phyloP scores from a whole-genome alignment of 352 stramenopile genomes.

The Pythium apleroticum region DNA sequence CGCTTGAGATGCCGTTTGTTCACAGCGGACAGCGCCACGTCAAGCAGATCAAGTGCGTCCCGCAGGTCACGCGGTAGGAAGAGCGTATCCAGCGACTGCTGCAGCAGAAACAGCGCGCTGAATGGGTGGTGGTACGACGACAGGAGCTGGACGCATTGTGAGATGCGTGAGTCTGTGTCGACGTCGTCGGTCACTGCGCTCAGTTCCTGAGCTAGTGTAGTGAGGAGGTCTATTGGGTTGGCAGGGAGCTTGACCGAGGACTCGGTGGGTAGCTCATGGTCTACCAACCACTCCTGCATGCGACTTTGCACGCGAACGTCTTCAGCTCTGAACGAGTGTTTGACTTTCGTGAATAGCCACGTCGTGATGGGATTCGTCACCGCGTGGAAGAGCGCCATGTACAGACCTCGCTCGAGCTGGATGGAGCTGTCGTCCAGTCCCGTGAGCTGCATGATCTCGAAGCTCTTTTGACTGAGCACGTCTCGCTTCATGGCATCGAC shows the following conservation, averaged over 20 bases:
- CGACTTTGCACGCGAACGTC: conserved; percentile 9
- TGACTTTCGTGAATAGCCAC: conserved; percentile 28
- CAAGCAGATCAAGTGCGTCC: conserved; percentile 23
- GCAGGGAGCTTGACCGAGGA: not conserved
- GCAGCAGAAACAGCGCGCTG: conserved; percentile 22
- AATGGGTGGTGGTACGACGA: conserved; percentile 12
- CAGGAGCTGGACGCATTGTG: not conserved
- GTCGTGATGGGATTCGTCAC: conserved; percentile 22
- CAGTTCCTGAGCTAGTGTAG: conserved; percentile 8
- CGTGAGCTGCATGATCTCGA: conserved; percentile 30
- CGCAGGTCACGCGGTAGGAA: conserved; percentile 21
- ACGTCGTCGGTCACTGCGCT: not conserved
- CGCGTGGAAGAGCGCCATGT: conserved; percentile 13
- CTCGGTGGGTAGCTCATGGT: not conserved
- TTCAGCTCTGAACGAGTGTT: conserved; percentile 21
- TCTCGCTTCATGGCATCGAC: conserved; percentile 19
- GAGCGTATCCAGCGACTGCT: conserved; percentile 26
- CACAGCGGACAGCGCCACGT: conserved; percentile 9
- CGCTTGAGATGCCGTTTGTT: conserved; percentile 1
- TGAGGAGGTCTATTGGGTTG: conserved; percentile 18
- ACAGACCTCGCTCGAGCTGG: conserved; percentile 24
- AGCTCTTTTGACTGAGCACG: conserved; percentile 20
- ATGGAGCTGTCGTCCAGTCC: conserved; percentile 23
- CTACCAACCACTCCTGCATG: conserved; percentile 2
- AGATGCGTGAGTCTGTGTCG: not conserved